A percentile compares a stretch with the other conserved stretches of the same genome.
Conservation (phyloP, 371 early-diverging fungal species). For the Mucor racemosus region DNA sequence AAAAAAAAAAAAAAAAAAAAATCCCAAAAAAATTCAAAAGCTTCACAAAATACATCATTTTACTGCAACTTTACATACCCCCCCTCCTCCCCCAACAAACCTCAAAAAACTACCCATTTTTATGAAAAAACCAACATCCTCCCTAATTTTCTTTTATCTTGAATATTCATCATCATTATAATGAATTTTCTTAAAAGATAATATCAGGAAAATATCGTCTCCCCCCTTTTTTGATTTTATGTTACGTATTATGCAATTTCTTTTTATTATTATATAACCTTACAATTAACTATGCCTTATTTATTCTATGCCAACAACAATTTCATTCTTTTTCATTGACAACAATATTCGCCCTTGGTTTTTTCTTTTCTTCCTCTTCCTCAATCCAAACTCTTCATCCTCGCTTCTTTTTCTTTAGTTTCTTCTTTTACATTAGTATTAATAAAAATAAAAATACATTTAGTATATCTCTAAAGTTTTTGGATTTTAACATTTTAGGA, state of each 20-base stretch:
- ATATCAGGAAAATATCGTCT: not conserved
- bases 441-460: not conserved
- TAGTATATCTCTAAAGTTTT: not conserved
- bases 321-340: slow-evolving; percentile 7
- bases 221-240: not conserved
- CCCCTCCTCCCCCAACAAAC: not conserved
- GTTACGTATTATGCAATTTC: not conserved
- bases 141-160: not conserved
- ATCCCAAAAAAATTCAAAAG: not conserved
- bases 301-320: not conserved
- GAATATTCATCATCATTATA: not conserved
- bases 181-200: not conserved
- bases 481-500: not conserved
- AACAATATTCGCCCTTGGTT: not conserved
- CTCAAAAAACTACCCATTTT: not conserved
- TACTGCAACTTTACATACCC: slow-evolving; percentile 3
- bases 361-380: not conserved
- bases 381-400: not conserved
- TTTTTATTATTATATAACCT: not conserved
- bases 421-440: not conserved
- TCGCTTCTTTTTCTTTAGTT: not conserved
- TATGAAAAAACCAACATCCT: not conserved
- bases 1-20: not conserved
- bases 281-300: not conserved
- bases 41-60: slow-evolving; percentile 3